Base-by-base conservation (phyloP, 345 rosid species). In the Hevea brasiliensis region DNA sequence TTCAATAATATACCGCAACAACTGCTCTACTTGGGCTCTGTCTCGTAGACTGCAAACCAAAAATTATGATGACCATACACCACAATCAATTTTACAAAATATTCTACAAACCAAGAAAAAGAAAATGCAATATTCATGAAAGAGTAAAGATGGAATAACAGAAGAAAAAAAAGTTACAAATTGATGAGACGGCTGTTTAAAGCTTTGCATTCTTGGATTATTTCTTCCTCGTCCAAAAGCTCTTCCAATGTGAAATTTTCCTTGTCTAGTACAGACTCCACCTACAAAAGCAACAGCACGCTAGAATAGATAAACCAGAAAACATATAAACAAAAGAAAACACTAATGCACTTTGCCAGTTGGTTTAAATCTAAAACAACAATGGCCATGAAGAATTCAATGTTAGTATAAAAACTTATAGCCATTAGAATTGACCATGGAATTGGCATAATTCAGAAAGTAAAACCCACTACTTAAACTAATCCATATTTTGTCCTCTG, bases 201-300 rank as follows among this genome's bases (percentile, higher is more conserved):
- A 59, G 92, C 98, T 85, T 93, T 96, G 98, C 99, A 96, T 78
- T 96, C 99, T 85, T 96, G 99, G 71, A 96, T 93, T 79, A 93
- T 90, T 79, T 96, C 99, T 89, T 96, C 99, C 86, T 96, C 99
- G 42, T 96, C 98, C 75, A 96, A 82, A 81, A 96, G 97, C 90
- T 93, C 98, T 70, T 91, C 99, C 91, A 96, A 85, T 0, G 97
- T 84, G 82, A 87, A 96, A 81, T 84, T 88, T 66, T 90, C 99
- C 81, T 88, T 93, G 91, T 96, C 97, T 37, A 96, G 77, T 35
- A 96, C 71, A 0, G 95, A 78, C 81, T 96, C 99, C 85, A 96
- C 97, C 99, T 96, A 64, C 47, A 74, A 74, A 70, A 61, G 14
- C 21, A 51, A 61, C 2, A 71, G 68, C 61, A 65, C 44, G n/a